A percentile compares a stretch with the other conserved stretches of the same genome.
phyloP scores from a whole-genome alignment of 2,329 filamentous ascomycete genomes.

The Fonsecaea multimorphosa region DNA sequence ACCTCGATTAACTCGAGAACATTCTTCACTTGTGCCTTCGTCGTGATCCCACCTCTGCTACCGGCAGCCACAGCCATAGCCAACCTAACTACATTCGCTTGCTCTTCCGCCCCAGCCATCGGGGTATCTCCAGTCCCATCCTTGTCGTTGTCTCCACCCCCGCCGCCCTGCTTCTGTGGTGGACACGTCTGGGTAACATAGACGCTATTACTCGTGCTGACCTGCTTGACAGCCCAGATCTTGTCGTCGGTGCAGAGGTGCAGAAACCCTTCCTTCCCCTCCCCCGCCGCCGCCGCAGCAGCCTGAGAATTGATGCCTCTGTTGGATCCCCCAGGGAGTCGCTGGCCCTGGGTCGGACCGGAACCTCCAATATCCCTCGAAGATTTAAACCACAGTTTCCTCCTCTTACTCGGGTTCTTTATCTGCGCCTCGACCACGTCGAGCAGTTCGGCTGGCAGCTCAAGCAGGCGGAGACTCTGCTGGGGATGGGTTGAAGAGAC shows the following conservation, averaged over 20 bases:
- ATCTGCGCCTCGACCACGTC: conserved; percentile 57
- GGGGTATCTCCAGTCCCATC: conserved; percentile 6
- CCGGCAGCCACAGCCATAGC: not conserved
- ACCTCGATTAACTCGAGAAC: conserved; percentile 52
- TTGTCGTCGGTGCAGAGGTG: conserved; percentile 65
- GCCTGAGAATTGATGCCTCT: not conserved
- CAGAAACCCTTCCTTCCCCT: conserved; percentile 24
- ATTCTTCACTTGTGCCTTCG: conserved; percentile 54
- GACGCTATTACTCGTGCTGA: conserved; percentile 69
- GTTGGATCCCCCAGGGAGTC: not conserved
- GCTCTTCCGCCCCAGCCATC: not conserved
- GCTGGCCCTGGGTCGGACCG: not conserved
- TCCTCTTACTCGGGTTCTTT: conserved; percentile 50
- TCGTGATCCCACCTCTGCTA: conserved; percentile 41
- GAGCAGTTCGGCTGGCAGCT: conserved; percentile 64
- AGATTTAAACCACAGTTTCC: conserved; percentile 51
- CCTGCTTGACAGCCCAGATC: conserved; percentile 67
- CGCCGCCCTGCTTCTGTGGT: conserved; percentile 4
- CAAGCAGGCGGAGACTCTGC: conserved; percentile 64
- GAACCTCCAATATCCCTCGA: conserved; percentile 38
- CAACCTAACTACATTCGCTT: not conserved
- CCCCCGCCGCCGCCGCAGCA: not conserved
- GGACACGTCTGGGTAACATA: conserved; percentile 54
- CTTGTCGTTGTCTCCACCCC: conserved; percentile 3
- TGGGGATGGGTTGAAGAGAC: conserved; percentile 53